Base-by-base conservation (phyloP, 1,284 basidiomycete genomes). In the Cryptococcus sp. region DNA sequence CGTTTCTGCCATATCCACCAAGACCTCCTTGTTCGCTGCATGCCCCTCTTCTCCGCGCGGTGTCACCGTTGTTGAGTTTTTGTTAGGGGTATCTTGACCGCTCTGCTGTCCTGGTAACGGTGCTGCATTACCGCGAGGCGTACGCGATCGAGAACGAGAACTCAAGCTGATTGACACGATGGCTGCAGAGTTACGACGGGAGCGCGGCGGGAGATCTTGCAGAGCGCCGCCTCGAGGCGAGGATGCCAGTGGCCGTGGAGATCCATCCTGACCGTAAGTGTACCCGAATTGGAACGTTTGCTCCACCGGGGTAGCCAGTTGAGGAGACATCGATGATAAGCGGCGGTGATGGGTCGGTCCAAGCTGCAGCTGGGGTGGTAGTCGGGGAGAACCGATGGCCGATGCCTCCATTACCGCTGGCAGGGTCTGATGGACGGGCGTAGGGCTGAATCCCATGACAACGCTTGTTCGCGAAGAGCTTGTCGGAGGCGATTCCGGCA, bases 81-180 rank as follows among this genome's bases (percentile, higher is more conserved):
- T 73, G 55, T 58, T 69, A 1, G 73, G 75, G 0, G 72, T 75
- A 16, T 62, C 71, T 0, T 67, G 64, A 5, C 72, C 71, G 30
- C 70, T 73, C 17, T 60, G 55, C 11, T 56, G 48, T 8, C 47
- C 61, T 3, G 68, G 62, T 30, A 68, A 46, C 3, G 51, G 41
- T 4, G 64, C 57, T 11, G 59, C 47, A 47, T 65, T 65, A 0
- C 72, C 71, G 27, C 69, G 61, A 3, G 75, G 75, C 3, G 75
- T 77, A 1, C 71, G 64, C 11, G 73, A 75, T 15, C 71, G 63
- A 1, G 72, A 73, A n/a, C 75, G 64, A 15, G 73, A 73, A 41
- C 70, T 70, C 11, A 75, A 58, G 10, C 70, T 70, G 57, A 75
- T 77, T 3, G 73, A 76, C 17, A 77, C 72, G 47, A 76, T 69